Evolutionary conservation across 495 filamentous ascomycete genomes (phyloP), one percentile per base, ranked within the genome.

Genomic region (Xylaria castorea): DNA sequence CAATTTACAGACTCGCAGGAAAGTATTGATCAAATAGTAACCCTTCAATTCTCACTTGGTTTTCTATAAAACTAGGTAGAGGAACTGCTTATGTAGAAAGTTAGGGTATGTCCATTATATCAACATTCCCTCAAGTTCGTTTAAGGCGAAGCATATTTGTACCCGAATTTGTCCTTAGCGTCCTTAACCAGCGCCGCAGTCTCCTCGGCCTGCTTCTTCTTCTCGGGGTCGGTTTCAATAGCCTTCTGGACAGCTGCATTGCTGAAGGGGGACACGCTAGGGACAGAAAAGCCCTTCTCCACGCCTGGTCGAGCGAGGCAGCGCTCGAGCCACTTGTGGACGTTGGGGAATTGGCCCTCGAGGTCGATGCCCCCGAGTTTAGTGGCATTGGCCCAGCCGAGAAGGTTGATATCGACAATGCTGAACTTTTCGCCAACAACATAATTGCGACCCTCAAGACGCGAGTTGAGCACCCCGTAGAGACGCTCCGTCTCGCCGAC

Each of bases 401-500:
- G 89, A 65, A 89, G 84, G 74, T 90, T 85, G 68, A 96, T 92
- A 81, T 97, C 94, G 0, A 92, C 94, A 64, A 96, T 93, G 55
- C 90, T 91, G 81, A 90, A 89, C 75, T 91, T 92, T 73, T 91
- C 87, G 8, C 93, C 94, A 1, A 91, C 91, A 1, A 96, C 80
- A 74, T 89, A 97, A 5, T 89, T 85, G 18, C 85, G 42, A 74
- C 75, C 3, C 79, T 77, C 62, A 0, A 97, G 91, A 55, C 92
- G 91, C 74, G 83, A 81, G 77, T 97, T 87, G 8, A 97, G 87
- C 20, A 97, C 86, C 34, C 90, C 83, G 82, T 96, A 97, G 6
- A 97, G 87, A 0, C 94, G 90, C 55, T 91, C 86, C 9, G 92
- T 89, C 82, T 97, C 94, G 74, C 90, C 91, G 40, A 89, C 82